Evolutionary conservation across 352 stramenopile species (phyloP), one percentile per base, ranked within the genome.

Genomic region (Pythium graminicola): DNA sequence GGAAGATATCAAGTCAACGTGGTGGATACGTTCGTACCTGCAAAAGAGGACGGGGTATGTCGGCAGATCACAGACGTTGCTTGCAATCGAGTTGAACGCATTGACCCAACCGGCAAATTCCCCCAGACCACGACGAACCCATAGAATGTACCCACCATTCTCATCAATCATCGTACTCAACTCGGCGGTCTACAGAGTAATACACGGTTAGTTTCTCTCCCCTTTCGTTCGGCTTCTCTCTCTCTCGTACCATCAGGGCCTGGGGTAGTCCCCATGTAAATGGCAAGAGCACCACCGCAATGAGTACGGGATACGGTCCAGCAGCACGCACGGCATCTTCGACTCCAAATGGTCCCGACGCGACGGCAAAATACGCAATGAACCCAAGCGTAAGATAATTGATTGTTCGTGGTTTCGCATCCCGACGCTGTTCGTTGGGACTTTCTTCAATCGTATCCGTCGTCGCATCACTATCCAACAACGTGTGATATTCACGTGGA

Each of bases 241-340:
- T 3, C 7, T 28, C 20, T 27, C 62, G 17, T 50, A 85, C 77
- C 78, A 93, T 91, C n/a, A 93, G 64, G 22, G 82, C 78, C 53
- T 93, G 82, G 2, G 82, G 82, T 19, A 93, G 54, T 0, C 78
- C 82, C 82, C 82, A 93, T n/a, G 81, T 86, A 45, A 93, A 86
- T 2, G 78, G 80, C 36, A 91, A 45, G 24, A 89, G 22, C 16
- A 91, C 70, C 1, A 93, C 76, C 1, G 80, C 82, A 29, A 90
- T 46, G 3, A 91, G 54, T 16, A 90, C 78, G 0, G 78, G 80
- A 43, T 81, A 89, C 19, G 80, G 67, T 2, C 82, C 82, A 1
- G 82, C 80, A 0, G 82, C 82, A 36, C 68, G 64, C 36, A 93
- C 82, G 4, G 82, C 82, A 35, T 87, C 76, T 47, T 93, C 82